Evolutionary conservation across 2,329 filamentous ascomycete genomes (phyloP), one percentile per base, ranked within the genome.

Genomic region (Aspergillus amoenus): DNA sequence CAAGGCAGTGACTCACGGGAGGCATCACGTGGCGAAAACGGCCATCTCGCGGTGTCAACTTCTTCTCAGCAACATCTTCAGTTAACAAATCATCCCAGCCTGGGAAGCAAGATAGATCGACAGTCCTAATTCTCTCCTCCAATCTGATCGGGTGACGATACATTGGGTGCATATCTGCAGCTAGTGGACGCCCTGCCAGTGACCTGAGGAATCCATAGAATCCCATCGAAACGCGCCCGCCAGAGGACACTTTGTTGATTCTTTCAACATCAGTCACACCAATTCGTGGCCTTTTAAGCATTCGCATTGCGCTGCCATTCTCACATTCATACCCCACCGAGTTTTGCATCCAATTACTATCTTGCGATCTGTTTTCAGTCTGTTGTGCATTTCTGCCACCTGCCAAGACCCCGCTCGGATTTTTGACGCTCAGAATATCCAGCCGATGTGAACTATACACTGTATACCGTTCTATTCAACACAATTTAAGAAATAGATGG

Each of bases 151-250:
- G 40, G 12, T 44, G 44, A 7, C 21, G 34, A 52, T 41, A 52
- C 30, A 56, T 34, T 42, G 22, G 40, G 50, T 18, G 44, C 48
- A 40, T 34, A 30, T 47, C 40, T n/a, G 52, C 50, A 55, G 59
- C 58, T 58, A 58, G 55, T 37, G 46, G 59, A 58, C 66, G 67
- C 67, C 68, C 65, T 70, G 40, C 60, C 47, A 54, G 55, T 68
- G 64, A 69, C 58, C 43, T 51, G 63, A 48, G 42, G 61, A 40
- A 40, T 43, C 18, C 32, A 63, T 71, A 61, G 70, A 73, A 73
- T 65, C 68, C 48, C 45, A 70, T 73, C 65, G 70, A 73, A 73
- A 56, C 22, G 9, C 27, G 27, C 27, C 27, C 27, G 27, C 27
- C 27, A 30, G 27, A 30, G 27, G 27, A 30, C 27, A 30, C 9